phyloP scores from a whole-genome alignment of 108 stramenopile genomes.

The Skeletonema marinoi region DNA sequence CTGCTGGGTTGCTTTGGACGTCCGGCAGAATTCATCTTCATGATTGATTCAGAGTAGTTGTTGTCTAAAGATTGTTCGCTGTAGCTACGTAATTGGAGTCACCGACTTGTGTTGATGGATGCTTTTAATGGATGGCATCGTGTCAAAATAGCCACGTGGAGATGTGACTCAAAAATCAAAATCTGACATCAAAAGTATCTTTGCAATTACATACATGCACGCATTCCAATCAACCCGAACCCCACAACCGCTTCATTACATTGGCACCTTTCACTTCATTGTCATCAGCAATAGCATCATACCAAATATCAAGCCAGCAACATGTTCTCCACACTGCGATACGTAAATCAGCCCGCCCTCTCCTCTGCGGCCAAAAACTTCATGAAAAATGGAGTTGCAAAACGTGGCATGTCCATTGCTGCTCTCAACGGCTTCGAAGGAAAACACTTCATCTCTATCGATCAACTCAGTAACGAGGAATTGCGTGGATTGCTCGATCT shows the following conservation, averaged over 20 bases:
- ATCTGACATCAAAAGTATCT: neutral
- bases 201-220: neutral
- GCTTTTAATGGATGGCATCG: too few species aligned
- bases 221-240: neutral
- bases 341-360: slow-evolving; percentile 4
- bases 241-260: neutral
- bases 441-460: slow-evolving; percentile 82
- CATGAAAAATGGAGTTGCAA: slow-evolving; percentile 22
- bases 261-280: neutral
- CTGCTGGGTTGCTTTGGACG: neutral
- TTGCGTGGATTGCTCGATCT: slow-evolving; percentile 82
- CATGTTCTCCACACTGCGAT: slow-evolving; percentile 21
- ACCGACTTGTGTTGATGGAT: neutral
- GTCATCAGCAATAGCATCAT: neutral
- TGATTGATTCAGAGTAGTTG: neutral
- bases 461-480: slow-evolving; percentile 85
- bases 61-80: neutral
- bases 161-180: neutral
- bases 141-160: too few species aligned
- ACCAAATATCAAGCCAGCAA: slow-evolving; percentile 2
- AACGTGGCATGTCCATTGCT: slow-evolving; percentile 42
- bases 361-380: slow-evolving; percentile 18
- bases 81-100: too few species aligned
- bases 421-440: slow-evolving; percentile 53
- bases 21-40: neutral